Evolutionary conservation across 2,329 filamentous ascomycete genomes (phyloP), one percentile per base, ranked within the genome.

Genomic region (Colletotrichum sp.): DNA sequence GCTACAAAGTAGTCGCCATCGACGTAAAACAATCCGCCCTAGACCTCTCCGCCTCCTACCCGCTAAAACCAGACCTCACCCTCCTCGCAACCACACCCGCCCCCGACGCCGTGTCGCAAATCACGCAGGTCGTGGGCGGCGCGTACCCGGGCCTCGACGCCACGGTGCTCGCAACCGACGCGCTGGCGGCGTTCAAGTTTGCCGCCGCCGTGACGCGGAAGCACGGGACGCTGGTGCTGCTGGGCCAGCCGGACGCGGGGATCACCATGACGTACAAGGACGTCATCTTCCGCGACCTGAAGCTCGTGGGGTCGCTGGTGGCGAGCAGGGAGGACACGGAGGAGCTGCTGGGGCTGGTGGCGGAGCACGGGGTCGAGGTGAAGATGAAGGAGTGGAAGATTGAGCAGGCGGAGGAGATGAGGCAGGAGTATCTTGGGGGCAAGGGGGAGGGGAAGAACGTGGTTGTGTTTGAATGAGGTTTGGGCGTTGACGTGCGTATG

Each of bases 81-180:
- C 79, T 83, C 77, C 79, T 82, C 4, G 65, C 81, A 18, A 82
- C 81, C 9, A 66, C 77, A 32, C 77, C 72, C 18, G 76, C 79
- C 7, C 28, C 76, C 24, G 79, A 82, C 43, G 81, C 58, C 21
- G n/a, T 70, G 26, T 9, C 28, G 21, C 16, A 56, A 15, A 76
- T 78, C 26, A 21, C 70, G 32, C 24, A 24, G 12, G 56, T 28
- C 28, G 65, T 67, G 4, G 8, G 26, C 21, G 58, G 68, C 16
- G 38, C 16, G 21, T 76, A 76, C 12, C 74, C 74, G 1, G 76
- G 76, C 12, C 70, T 78, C n/a, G 74, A 78, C 36, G 76, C 76
- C 16, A 43, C 67, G 5, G 71, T 78, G n/a, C 66, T 78, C 9
- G 74, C 76, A 0, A 78, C 76, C n/a, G 76, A 78, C 58, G 70